These are phyloP conservation scores for Russula ochroleuca DNA, from an alignment of 768 basidiomycete species.

Conservation along the genomic window DNA sequence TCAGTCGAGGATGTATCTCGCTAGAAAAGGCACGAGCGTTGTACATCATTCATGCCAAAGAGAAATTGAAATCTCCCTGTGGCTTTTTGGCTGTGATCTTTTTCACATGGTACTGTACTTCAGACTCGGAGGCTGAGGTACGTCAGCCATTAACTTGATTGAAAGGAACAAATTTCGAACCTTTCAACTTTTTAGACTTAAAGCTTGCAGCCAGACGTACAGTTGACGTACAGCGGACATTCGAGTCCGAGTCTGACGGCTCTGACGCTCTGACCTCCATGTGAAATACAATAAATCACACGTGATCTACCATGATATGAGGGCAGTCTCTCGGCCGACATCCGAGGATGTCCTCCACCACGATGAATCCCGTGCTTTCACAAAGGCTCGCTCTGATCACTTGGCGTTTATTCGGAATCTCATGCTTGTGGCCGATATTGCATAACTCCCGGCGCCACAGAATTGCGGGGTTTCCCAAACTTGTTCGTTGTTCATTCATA, in stretches of 20 bases:
- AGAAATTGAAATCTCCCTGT: neutral
- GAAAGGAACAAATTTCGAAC: neutral
- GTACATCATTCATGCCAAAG: neutral
- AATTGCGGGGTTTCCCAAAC: neutral
- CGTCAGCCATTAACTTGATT: neutral
- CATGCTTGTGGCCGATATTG: neutral
- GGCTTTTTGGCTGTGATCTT: neutral
- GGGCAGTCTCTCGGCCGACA: neutral
- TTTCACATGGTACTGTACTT: neutral
- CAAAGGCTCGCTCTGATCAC: neutral
- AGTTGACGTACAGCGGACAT: neutral
- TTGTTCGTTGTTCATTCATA: no score
- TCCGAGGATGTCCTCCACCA: neutral
- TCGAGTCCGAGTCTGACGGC: neutral
- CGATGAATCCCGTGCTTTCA: neutral
- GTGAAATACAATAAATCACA: neutral
- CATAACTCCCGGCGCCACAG: neutral
- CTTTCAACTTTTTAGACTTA: neutral
- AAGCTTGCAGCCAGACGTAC: neutral
- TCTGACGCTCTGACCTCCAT: no score
- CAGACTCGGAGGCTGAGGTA: neutral
- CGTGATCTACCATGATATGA: neutral
- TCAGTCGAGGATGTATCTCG: neutral
- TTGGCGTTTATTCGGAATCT: neutral
- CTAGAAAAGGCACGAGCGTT: neutral